Evolutionary conservation across 2,329 filamentous ascomycete genomes (phyloP).

Genomic region (Myrmaecium sp.): DNA sequence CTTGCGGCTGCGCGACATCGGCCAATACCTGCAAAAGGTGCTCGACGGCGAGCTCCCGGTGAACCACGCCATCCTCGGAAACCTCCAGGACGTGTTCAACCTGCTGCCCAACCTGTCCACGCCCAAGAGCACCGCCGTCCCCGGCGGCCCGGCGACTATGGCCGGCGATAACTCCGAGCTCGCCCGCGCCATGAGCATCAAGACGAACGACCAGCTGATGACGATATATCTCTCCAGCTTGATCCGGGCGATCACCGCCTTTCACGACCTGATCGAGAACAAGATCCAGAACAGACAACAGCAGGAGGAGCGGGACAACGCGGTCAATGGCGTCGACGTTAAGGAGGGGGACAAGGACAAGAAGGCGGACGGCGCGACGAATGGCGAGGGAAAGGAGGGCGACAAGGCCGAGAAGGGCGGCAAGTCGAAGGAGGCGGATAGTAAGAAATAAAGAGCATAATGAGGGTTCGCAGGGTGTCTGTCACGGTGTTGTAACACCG

Average conservation of each 20-base stretch:
- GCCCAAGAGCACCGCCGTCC: conserved; percentile 40
- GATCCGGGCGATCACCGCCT: conserved; percentile 94
- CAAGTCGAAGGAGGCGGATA: conserved; percentile 31
- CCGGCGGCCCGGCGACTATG: conserved; percentile 32
- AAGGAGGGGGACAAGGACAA: conserved; percentile 50
- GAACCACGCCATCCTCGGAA: conserved; percentile 93
- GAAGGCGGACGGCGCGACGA: conserved; percentile 35
- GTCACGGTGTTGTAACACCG: too few species aligned
- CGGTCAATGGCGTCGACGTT: conserved; percentile 14
- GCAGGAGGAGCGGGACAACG: conserved; percentile 73
- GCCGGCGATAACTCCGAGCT: conserved; percentile 60
- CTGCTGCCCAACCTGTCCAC: conserved; percentile 89
- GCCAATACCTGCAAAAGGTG: conserved; percentile 88
- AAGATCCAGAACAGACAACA: conserved; percentile 98
- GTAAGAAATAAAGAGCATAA: conserved; percentile 43
- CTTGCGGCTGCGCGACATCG: conserved; percentile 85
- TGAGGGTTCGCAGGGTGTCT: too few species aligned
- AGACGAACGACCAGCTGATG: conserved; percentile 99
- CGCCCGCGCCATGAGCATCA: conserved; percentile 92
- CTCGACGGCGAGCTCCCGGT: conserved; percentile 82
- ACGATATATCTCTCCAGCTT: conserved; percentile 92
- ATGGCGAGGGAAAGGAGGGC: conserved; percentile 26
- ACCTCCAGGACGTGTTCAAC: conserved; percentile 99
- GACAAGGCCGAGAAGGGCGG: conserved; percentile 14
- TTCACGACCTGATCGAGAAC: conserved; percentile 98